Evolutionary conservation across 768 basidiomycete species (phyloP).

Genomic region (Lactifluus hygrophoroides): DNA sequence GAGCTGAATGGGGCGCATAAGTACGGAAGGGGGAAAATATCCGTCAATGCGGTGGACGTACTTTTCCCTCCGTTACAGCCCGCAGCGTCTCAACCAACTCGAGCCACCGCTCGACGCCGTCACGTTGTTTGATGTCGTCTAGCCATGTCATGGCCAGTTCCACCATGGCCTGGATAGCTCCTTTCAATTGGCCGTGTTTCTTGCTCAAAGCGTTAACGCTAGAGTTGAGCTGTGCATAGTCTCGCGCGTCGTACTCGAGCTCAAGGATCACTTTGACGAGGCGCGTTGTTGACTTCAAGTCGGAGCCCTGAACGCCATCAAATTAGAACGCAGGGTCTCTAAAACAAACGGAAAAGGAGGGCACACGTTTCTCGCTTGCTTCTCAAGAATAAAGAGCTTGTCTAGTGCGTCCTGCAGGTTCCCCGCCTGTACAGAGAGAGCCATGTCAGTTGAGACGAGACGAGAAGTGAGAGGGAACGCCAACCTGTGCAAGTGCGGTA

Average conservation of each 20-base stretch:
- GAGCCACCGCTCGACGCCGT: constrained; percentile 72
- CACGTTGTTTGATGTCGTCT: constrained; percentile 57
- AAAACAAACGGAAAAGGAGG: constrained; percentile 3
- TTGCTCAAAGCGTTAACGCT: constrained; percentile 68
- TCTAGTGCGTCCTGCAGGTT: constrained; percentile 83
- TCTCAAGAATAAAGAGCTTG: constrained; percentile 82
- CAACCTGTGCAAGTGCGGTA: constrained; percentile 61
- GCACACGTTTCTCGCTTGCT: constrained; percentile 89
- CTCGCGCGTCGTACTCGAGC: constrained; percentile 61
- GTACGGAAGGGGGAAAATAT: neutral
- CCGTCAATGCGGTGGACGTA: constrained; percentile 28
- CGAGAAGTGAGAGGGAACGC: constrained; percentile 21
- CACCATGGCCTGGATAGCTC: constrained; percentile 83
- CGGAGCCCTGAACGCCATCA: constrained; percentile 62
- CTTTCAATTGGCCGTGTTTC: constrained; percentile 96
- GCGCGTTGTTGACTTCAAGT: constrained; percentile 83
- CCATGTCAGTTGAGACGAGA: neutral
- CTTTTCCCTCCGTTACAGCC: constrained; percentile 94
- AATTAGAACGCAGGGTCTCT: neutral
- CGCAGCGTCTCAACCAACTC: constrained; percentile 85
- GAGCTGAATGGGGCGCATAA: constrained; percentile 43
- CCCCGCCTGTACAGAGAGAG: constrained; percentile 51
- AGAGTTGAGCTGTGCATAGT: constrained; percentile 64
- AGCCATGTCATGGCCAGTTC: constrained; percentile 80
- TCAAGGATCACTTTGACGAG: constrained; percentile 68